phyloP scores from a whole-genome alignment of 2,329 filamentous ascomycete genomes.

The Biscogniauxia mediterranea region DNA sequence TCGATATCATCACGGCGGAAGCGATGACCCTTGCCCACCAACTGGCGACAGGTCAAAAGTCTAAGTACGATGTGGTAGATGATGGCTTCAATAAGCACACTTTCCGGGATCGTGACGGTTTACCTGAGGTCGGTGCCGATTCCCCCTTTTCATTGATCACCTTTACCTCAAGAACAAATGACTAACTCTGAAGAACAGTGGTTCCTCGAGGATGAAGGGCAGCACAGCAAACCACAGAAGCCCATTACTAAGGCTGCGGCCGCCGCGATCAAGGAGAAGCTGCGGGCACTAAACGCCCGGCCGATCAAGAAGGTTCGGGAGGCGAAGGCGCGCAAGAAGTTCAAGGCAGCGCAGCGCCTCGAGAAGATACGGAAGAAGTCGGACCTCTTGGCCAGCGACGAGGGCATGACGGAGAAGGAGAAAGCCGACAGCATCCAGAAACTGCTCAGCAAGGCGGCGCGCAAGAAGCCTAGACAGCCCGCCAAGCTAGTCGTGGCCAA shows the following conservation, averaged over 20 bases:
- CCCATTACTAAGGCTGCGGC: constrained; percentile 92
- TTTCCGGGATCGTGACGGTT: constrained; percentile 84
- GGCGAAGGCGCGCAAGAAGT: constrained; percentile 94
- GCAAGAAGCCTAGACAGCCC: constrained; percentile 70
- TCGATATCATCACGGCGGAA: constrained; percentile 98
- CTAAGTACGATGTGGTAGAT: constrained; percentile 76
- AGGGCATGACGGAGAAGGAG: constrained; percentile 92
- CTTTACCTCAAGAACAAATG: not conserved
- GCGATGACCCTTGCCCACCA: constrained; percentile 96
- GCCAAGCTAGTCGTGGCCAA: constrained; percentile 87
- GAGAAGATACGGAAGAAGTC: constrained; percentile 98
- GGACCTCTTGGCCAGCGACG: constrained; percentile 83
- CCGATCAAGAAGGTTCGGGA: constrained; percentile 99
- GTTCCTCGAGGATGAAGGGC: constrained; percentile 91
- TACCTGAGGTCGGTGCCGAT: constrained; percentile 60
- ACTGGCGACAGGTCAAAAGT: constrained; percentile 82
- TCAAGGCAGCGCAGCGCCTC: constrained; percentile 83
- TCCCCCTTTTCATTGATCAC: not conserved
- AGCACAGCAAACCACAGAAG: constrained; percentile 78
- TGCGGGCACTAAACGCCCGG: constrained; percentile 86
- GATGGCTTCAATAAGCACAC: constrained; percentile 92
- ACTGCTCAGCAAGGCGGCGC: constrained; percentile 74
- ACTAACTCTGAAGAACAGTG: constrained; percentile 45
- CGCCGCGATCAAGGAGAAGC: constrained; percentile 89
- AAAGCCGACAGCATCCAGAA: constrained; percentile 83